phyloP scores from a whole-genome alignment of 371 early-diverging fungal genomes.

The Nematocida minor region DNA sequence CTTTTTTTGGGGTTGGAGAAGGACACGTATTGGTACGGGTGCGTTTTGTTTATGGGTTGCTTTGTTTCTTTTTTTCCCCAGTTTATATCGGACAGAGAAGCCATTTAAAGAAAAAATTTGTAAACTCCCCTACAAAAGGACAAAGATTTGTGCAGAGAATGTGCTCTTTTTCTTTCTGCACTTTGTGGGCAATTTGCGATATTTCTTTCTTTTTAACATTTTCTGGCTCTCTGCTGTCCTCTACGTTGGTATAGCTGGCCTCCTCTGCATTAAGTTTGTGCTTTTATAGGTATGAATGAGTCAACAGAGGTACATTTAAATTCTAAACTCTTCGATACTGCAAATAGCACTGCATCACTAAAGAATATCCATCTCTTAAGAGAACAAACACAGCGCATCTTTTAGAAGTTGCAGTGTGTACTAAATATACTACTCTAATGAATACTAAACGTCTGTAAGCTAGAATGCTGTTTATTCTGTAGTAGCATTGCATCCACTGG shows the following conservation, averaged over 20 bases:
- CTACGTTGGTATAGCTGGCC: not conserved
- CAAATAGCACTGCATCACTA: no score
- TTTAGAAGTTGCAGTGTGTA: no score
- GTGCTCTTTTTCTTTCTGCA: not conserved
- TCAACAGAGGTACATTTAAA: conserved; percentile 49
- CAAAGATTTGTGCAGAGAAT: not conserved
- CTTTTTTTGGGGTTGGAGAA: conserved; percentile 1
- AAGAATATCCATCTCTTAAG: no score
- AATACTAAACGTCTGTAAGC: no score
- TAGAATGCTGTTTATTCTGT: no score
- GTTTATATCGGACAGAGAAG: conserved; percentile 17
- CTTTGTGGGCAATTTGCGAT: not conserved
- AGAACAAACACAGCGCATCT: no score
- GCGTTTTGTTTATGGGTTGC: conserved; percentile 19
- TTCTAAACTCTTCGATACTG: not conserved
- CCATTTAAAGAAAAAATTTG: conserved; percentile 5
- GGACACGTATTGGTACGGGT: conserved; percentile 5
- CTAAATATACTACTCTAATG: no score
- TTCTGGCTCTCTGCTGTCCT: not conserved
- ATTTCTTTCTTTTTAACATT: not conserved
- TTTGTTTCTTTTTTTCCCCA: conserved; percentile 34
- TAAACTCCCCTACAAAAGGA: not conserved
- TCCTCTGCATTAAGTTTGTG: conserved; percentile 38
- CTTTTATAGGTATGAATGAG: conserved; percentile 37
- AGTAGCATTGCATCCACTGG: no score